A percentile compares a stretch with the other conserved stretches of the same genome.
Conservation (phyloP, 768 basidiomycete genomes). For the Sutorius australiensis region DNA sequence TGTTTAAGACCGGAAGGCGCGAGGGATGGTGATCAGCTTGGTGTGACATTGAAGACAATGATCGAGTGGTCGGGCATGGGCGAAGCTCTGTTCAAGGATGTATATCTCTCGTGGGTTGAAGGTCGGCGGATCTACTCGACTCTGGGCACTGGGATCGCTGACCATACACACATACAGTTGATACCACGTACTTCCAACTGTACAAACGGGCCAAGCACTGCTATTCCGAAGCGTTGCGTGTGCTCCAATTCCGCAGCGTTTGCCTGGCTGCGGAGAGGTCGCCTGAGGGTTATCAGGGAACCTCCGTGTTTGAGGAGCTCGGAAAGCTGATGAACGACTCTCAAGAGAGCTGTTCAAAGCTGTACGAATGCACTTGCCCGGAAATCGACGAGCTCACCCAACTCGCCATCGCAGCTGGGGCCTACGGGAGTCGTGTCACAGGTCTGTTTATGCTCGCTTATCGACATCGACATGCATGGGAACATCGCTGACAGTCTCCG, state of each 20-base stretch:
- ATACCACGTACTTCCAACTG: slow-evolving; percentile 76
- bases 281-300: slow-evolving; percentile 12
- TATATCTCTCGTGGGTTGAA: slow-evolving; percentile 78
- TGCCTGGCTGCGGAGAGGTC: slow-evolving; percentile 47
- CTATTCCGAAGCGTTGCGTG: slow-evolving; percentile 74
- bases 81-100: slow-evolving; percentile 52
- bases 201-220: slow-evolving; percentile 83
- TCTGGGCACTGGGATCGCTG: background rate
- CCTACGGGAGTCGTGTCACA: slow-evolving; percentile 80
- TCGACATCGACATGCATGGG: background rate
- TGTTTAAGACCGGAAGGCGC: slow-evolving; percentile 45
- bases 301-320: slow-evolving; percentile 42
- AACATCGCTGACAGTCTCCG: background rate
- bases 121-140: slow-evolving; percentile 42
- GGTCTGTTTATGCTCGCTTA: slow-evolving; percentile 37
- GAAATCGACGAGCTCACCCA: slow-evolving; percentile 69
- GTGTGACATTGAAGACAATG: slow-evolving; percentile 75
- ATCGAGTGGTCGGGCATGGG: slow-evolving; percentile 57
- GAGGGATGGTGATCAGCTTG: slow-evolving; percentile 43
- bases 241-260: slow-evolving; percentile 69
- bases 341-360: slow-evolving; percentile 61
- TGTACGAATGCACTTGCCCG: slow-evolving; percentile 77
- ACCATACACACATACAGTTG: slow-evolving; percentile 38
- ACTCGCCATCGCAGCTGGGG: slow-evolving; percentile 66
- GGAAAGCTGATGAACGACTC: slow-evolving; percentile 78